Conservation (phyloP, 2,329 filamentous ascomycete genomes). For the Lachnellula arida region DNA sequence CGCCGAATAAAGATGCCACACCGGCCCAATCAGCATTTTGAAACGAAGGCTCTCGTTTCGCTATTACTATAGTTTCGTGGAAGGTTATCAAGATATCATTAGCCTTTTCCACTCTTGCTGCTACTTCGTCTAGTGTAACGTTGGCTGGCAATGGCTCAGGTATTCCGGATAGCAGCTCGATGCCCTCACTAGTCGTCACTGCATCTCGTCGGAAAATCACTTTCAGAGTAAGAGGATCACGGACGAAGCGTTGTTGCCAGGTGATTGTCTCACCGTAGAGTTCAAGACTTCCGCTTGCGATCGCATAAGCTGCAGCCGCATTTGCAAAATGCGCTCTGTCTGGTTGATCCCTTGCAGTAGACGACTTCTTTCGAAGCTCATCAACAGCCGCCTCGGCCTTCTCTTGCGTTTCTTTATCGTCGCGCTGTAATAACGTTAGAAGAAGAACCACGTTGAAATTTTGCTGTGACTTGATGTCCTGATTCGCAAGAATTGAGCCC, state of each 20-base stretch:
- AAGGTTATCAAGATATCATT: constrained; percentile 11
- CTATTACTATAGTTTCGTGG: constrained; percentile 10
- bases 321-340: constrained; percentile 29
- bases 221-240: constrained; percentile 32
- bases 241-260: constrained; percentile 36
- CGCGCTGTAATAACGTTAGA: constrained; percentile 8
- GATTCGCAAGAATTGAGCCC: constrained; percentile 5
- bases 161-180: constrained; percentile 27
- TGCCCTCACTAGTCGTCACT: constrained; percentile 22
- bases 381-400: constrained; percentile 5
- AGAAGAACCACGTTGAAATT: constrained; percentile 12
- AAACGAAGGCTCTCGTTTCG: constrained; percentile 16
- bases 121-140: constrained; percentile 14
- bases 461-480: neutral
- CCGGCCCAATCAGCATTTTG: constrained; percentile 7
- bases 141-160: constrained; percentile 29
- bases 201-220: constrained; percentile 22
- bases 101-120: constrained; percentile 9
- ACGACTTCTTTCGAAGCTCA: constrained; percentile 14
- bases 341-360: constrained; percentile 24
- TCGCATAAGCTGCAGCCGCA: constrained; percentile 28
- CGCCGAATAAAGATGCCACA: constrained; percentile 8
- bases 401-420: constrained; percentile 2
- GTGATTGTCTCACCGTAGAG: constrained; percentile 29
- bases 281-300: constrained; percentile 31